Evolutionary conservation across 2,329 filamentous ascomycete genomes (phyloP).

Genomic region (Bipolaris cookei): DNA sequence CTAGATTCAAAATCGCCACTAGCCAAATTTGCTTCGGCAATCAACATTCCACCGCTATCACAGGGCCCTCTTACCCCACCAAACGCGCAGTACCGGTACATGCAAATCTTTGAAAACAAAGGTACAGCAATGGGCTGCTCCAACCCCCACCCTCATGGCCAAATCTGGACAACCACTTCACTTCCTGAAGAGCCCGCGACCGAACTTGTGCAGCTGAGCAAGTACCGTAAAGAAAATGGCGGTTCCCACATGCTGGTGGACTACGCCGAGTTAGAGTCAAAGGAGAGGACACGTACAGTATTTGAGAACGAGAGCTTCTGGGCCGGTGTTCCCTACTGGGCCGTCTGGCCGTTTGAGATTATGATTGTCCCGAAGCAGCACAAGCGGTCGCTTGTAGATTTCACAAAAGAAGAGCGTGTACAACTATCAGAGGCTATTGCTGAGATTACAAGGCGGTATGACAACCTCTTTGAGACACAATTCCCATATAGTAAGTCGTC

Average conservation of each 20-base stretch:
- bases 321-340: conserved; percentile 96
- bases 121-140: conserved; percentile 98
- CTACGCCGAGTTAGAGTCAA: conserved; percentile 81
- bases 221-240: conserved; percentile 75
- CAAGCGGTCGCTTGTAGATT: conserved; percentile 82
- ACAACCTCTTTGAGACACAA: conserved; percentile 95
- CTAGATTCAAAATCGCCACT: conserved; percentile 75
- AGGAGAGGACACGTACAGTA: conserved; percentile 83
- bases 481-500: conserved; percentile 85
- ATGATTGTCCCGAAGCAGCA: conserved; percentile 87
- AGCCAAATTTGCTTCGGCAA: conserved; percentile 53
- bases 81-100: conserved; percentile 84
- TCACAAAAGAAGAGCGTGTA: conserved; percentile 72
- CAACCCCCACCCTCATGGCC: conserved; percentile 96
- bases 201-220: conserved; percentile 78
- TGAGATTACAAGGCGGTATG: conserved; percentile 88
- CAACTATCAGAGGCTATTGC: conserved; percentile 83
- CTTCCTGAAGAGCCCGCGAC: conserved; percentile 86
- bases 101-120: conserved; percentile 99
- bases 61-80: conserved; percentile 59
- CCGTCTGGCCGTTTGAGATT: conserved; percentile 94
- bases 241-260: conserved; percentile 82
- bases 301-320: conserved; percentile 87
- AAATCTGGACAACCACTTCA: conserved; percentile 92
- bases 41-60: conserved; percentile 56